Conservation (phyloP, 306 rosid species). For the Albizia julibrissin region DNA sequence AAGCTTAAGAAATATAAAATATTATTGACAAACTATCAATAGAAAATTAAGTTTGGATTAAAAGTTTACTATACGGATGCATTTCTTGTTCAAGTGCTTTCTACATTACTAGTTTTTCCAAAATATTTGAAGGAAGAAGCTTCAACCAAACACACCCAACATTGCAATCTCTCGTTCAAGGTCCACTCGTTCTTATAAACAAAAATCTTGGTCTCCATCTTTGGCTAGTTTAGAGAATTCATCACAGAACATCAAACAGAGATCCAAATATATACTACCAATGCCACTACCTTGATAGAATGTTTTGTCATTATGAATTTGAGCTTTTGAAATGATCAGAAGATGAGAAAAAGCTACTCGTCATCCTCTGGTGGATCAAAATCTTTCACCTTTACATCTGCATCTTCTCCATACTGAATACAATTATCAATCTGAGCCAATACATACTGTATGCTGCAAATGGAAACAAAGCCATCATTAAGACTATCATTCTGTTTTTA, state of each 20-base stretch:
- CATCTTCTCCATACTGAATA: constrained; percentile 81
- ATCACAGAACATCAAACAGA: constrained; percentile 22
- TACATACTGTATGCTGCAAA: constrained; percentile 62
- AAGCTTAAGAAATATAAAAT: too few species aligned
- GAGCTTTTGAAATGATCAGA: background rate
- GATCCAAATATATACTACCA: constrained; percentile 30
- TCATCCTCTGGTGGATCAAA: constrained; percentile 64
- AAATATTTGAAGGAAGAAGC: background rate
- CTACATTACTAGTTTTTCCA: background rate
- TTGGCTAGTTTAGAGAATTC: constrained; percentile 8
- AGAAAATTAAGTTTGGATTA: background rate
- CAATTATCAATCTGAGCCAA: constrained; percentile 67
- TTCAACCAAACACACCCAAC: background rate
- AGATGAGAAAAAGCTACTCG: constrained; percentile 30
- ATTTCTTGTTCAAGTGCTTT: background rate
- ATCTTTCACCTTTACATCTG: constrained; percentile 71
- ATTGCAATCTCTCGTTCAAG: constrained; percentile 9
- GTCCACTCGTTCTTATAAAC: background rate
- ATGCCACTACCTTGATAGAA: constrained; percentile 12
- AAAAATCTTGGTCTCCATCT: background rate
- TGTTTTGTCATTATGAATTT: background rate
- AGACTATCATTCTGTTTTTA: background rate
- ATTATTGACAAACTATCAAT: background rate
- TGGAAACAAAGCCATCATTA: constrained; percentile 14
- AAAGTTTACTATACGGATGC: background rate